Percentiles rank a stretch among this genome's conserved stretches.
phyloP scores from a whole-genome alignment of 164 flowering plant species.

The Kalanchoe fedtschenkoi region DNA sequence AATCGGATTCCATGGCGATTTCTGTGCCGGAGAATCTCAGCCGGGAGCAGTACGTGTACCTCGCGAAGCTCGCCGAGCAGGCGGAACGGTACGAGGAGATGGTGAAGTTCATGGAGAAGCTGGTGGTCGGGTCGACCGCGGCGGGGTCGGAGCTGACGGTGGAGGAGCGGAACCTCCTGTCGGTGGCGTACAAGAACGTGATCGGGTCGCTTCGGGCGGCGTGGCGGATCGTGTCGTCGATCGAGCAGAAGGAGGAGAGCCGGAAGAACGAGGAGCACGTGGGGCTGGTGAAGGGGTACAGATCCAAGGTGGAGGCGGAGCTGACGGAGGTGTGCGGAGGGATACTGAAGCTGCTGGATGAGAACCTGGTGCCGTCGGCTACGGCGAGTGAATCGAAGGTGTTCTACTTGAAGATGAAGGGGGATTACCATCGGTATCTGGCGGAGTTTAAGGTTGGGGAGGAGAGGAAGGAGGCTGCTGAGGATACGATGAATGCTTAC shows the following conservation, averaged over 20 bases:
- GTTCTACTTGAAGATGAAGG: conserved; percentile 78
- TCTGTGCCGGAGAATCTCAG: no score
- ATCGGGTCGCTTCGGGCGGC: no score
- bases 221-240: no score
- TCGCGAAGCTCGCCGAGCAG: no score
- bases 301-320: conserved; percentile 55
- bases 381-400: conserved; percentile 51
- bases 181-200: no score
- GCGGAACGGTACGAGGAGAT: conserved; percentile 85
- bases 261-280: conserved; percentile 72
- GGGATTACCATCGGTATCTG: conserved; percentile 64
- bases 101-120: conserved; percentile 65
- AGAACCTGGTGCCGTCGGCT: conserved; percentile 45
- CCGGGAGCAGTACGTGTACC: no score
- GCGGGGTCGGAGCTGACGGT: conserved; percentile 43
- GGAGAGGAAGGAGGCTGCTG: conserved; percentile 62
- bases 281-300: conserved; percentile 42
- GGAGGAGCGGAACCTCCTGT: no score
- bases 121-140: conserved; percentile 30
- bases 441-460: conserved; percentile 66
- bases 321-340: conserved; percentile 45
- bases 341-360: conserved; percentile 44
- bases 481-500: conserved; percentile 64
- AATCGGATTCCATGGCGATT: conserved; percentile 61
- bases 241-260: no score